These are phyloP conservation scores for Apostasia shenzhenica DNA, from an alignment of 106 monocot species.

Conservation along the genomic window DNA sequence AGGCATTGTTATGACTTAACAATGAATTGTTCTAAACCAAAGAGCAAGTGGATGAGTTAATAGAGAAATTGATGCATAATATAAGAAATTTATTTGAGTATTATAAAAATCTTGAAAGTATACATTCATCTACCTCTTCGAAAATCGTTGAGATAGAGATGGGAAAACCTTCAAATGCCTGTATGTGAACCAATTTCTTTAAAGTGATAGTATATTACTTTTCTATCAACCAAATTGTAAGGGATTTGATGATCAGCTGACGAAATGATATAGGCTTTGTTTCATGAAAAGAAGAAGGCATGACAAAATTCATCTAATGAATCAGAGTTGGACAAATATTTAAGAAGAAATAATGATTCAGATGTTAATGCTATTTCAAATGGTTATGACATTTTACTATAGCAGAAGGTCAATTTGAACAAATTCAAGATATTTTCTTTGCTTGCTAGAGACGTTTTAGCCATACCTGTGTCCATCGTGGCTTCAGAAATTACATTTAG, in stretches of 20 bases:
- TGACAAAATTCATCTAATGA: neutral
- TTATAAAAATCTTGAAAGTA: neutral
- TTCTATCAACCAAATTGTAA: no score
- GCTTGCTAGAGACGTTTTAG: constrained; percentile 7
- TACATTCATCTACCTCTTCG: neutral
- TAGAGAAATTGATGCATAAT: no score
- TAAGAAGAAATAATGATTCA: neutral
- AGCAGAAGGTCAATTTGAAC: neutral
- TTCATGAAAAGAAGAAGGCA: neutral
- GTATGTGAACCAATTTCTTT: neutral
- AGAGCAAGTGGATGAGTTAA: no score
- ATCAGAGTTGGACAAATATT: neutral
- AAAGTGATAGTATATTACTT: no score
- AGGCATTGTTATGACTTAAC: neutral
- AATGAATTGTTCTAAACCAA: no score
- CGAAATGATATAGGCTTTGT: neutral
- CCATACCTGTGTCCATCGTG: neutral
- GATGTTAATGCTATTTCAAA: no score
- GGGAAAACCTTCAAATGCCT: neutral
- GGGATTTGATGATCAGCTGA: neutral
- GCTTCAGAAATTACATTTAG: constrained; percentile 6
- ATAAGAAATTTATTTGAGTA: no score
- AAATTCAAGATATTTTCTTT: neutral
- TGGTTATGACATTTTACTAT: neutral
- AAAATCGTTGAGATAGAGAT: neutral